These are phyloP conservation scores for Triticum urartu DNA, from an alignment of 176 grass and related monocot genomes.

Conservation along the genomic window DNA sequence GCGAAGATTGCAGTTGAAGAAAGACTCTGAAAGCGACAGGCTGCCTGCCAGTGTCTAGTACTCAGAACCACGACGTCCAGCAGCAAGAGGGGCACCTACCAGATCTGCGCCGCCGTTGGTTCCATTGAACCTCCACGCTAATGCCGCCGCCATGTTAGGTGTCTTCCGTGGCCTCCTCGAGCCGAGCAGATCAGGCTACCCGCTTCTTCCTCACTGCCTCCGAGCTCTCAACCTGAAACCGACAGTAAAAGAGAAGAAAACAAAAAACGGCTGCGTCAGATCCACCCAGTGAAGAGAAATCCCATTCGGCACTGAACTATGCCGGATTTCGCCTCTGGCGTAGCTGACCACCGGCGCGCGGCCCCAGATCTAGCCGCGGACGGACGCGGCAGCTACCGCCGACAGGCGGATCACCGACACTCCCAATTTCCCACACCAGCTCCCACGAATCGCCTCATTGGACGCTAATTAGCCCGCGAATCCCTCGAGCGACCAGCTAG, in stretches of 20 bases:
- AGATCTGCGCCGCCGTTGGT: conserved; percentile 78
- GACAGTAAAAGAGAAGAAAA: not conserved
- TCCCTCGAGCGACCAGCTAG: not conserved
- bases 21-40: conserved; percentile 29
- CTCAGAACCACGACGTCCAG: conserved; percentile 8
- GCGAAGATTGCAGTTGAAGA: not conserved
- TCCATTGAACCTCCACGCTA: conserved; percentile 86
- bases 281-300: conserved; percentile 12
- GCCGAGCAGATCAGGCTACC: conserved; percentile 29
- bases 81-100: conserved; percentile 43
- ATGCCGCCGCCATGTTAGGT: conserved; percentile 63
- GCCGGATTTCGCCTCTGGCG: not conserved
- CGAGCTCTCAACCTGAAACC: conserved; percentile 50
- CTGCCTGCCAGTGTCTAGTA: not conserved
- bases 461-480: not conserved
- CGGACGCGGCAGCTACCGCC: not conserved
- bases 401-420: not conserved
- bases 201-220: conserved; percentile 20
- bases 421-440: not conserved
- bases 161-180: not conserved
- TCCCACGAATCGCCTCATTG: not conserved
- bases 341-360: not conserved
- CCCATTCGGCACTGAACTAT: not conserved
- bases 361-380: conserved; percentile 26
- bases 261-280: conserved; percentile 29